Base-by-base conservation (phyloP, 805 yeast species). In the Pichia exigua region DNA sequence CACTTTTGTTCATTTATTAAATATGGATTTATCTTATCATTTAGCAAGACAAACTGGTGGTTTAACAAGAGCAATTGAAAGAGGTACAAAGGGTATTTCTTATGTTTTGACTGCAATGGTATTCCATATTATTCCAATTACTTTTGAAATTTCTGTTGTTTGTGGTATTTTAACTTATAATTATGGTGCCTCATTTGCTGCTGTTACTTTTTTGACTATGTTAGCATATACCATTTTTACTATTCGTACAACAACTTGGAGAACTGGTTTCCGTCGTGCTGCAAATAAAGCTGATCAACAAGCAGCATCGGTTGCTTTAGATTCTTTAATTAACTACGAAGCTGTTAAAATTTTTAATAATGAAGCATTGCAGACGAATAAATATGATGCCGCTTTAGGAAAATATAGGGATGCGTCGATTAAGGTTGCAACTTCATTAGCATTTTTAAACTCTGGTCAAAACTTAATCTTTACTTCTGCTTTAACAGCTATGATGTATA, bases 51-150 rank as follows among this genome's bases (percentile, higher is more conserved):
- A 94, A 66, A 94, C 99, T 0, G 99, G 99, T 58, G 98, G 97
- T 0, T 69, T 94, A 35, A 92, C 97, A 0, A 75, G 99, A 55
- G 98, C 98, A 1, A 94, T 94, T 61, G 99, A 94, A 62, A 75
- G 99, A 57, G 99, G 99, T 66, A 92, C 98, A 1, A 92, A 94
- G 61, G 99, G 99, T 72, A 92, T 94, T 49, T 84, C 95, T 13
- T 91, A 87, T 60, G 97, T 94, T 6, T 72, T 94, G 45, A 82
- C 87, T 39, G 96, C 98, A 2, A 87, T 92, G 96, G 96, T 94
- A n/a, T 92, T 94, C 73, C 98, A 94, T 65, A 91, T 94, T 39
- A 73, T 92, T 35, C 99, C 99, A 10, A 86, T 92, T 42, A 77
- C 95, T 3, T 86, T 94, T 64, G 99, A 94, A 66, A 94, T 94